Conservation (phyloP, 176 grass and related monocot genomes). For the Ensete ventricosum region DNA sequence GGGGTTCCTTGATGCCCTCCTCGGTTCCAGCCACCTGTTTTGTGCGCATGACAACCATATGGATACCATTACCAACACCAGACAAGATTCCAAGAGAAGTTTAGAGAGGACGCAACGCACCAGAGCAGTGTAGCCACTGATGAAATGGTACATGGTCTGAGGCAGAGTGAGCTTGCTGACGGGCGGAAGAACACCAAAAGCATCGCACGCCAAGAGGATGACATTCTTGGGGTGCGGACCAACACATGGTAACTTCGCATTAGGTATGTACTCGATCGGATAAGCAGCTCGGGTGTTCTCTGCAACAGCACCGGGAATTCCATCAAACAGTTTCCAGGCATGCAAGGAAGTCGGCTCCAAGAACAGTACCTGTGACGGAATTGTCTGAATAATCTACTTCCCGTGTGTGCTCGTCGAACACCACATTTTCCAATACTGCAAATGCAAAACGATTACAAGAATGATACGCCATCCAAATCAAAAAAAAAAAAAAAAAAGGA, state of each 20-base stretch:
- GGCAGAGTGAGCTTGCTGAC: conserved; percentile 88
- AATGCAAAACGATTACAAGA: not conserved
- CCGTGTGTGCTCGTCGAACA: conserved; percentile 86
- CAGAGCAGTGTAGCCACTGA: conserved; percentile 95
- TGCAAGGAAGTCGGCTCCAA: not conserved
- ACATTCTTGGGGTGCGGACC: conserved; percentile 94
- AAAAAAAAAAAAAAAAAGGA: no score
- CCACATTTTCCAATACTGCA: conserved; percentile 88
- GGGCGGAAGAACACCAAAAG: conserved; percentile 88
- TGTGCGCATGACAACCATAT: not conserved
- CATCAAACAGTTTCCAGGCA: not conserved
- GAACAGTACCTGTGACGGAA: conserved; percentile 76
- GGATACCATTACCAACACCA: no score
- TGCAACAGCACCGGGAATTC: conserved; percentile 8
- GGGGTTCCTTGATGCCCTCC: conserved; percentile 95
- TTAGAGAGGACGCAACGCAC: conserved; percentile 25
- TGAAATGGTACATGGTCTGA: conserved; percentile 99
- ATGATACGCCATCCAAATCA: not conserved
- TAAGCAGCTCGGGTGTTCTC: conserved; percentile 94
- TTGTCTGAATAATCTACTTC: conserved; percentile 88
- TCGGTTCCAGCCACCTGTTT: conserved; percentile 79
- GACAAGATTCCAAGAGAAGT: not conserved
- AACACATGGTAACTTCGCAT: conserved; percentile 77
- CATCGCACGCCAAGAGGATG: conserved; percentile 89
- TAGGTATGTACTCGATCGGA: conserved; percentile 93